Evolutionary conservation across 257 asterid species (phyloP).

Genomic region (Nicotiana paniculata): DNA sequence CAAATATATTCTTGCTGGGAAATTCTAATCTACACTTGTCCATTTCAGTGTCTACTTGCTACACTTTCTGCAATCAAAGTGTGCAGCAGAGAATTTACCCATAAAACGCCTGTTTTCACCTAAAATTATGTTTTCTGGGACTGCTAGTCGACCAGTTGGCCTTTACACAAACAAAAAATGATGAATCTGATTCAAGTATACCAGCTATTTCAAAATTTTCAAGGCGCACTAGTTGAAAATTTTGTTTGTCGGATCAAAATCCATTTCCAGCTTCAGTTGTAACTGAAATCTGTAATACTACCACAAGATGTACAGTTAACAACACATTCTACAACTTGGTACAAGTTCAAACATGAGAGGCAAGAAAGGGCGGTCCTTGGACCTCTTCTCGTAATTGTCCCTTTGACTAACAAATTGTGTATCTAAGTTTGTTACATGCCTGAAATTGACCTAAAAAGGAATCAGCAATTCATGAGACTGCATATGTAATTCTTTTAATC

Average conservation of each 20-base stretch:
- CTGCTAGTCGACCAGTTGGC: background rate
- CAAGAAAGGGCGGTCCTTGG: no score
- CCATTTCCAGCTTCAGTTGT: background rate
- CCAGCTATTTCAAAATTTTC: background rate
- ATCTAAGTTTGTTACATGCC: background rate
- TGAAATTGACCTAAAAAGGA: background rate
- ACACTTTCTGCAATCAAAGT: background rate
- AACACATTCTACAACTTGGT: background rate
- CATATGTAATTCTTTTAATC: background rate
- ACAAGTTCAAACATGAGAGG: background rate
- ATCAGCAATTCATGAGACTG: background rate
- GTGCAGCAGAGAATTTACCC: background rate
- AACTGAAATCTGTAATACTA: background rate
- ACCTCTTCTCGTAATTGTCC: no score
- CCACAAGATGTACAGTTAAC: background rate
- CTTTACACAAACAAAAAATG: background rate
- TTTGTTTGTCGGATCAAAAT: background rate
- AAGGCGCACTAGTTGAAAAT: background rate
- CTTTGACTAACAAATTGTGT: background rate
- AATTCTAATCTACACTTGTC: background rate
- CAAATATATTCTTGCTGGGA: background rate
- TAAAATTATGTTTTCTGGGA: background rate
- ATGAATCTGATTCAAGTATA: background rate
- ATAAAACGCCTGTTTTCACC: no score
- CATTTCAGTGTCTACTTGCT: background rate